Evolutionary conservation across 768 basidiomycete genomes (phyloP).

Genomic region (Boletus eberwhitei): DNA sequence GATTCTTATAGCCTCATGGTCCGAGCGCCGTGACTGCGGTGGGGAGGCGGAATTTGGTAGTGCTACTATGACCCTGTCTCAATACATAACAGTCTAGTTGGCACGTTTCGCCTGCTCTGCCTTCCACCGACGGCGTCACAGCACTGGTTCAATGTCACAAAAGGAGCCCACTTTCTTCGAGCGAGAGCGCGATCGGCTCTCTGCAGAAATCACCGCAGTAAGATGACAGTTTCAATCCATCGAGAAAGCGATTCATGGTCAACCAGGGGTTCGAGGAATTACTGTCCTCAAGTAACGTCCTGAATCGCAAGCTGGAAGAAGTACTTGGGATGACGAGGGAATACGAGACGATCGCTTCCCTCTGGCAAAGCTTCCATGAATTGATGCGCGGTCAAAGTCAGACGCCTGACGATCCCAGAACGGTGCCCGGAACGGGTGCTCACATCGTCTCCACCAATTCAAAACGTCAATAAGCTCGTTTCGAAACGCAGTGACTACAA

Average conservation of each 20-base stretch:
- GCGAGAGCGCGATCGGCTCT: conserved; percentile 70
- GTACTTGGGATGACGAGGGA: conserved; percentile 90
- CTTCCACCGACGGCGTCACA: too few relatives aligned
- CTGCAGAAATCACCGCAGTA: conserved; percentile 72
- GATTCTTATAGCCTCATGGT: background rate
- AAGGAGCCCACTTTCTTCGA: conserved; percentile 66
- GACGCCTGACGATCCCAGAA: conserved; percentile 33
- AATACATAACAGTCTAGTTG: too few relatives aligned
- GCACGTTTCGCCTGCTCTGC: background rate
- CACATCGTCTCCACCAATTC: conserved; percentile 46
- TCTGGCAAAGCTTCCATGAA: conserved; percentile 81
- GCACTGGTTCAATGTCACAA: conserved; percentile 24
- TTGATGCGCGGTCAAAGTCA: conserved; percentile 60
- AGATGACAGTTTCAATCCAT: conserved; percentile 14
- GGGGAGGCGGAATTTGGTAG: background rate
- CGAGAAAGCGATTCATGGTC: background rate
- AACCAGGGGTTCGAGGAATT: conserved; percentile 86
- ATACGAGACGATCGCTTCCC: conserved; percentile 81
- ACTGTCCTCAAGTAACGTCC: conserved; percentile 75
- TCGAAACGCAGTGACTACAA: background rate
- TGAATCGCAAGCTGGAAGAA: conserved; percentile 91
- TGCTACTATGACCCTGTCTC: too few relatives aligned
- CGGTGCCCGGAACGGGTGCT: conserved; percentile 65
- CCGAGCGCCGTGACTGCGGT: background rate
- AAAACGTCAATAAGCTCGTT: conserved; percentile 20